Evolutionary conservation across 192 early-diverging fungal genomes (phyloP), one percentile per base, ranked within the genome.

Genomic region (Entomortierella beljakovae): DNA sequence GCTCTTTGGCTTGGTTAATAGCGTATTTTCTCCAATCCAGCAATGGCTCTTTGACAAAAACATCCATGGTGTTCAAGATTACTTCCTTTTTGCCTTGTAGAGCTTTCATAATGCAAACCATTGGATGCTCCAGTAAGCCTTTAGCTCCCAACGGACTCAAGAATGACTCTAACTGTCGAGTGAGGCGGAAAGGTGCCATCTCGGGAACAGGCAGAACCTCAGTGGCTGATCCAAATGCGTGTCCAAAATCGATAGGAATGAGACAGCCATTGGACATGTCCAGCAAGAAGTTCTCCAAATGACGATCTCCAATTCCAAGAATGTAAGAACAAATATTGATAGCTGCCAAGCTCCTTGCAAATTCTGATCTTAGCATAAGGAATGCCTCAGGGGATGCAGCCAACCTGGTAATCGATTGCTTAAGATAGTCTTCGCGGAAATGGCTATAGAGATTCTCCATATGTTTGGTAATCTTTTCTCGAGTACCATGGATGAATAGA

Each of bases 31-130:
- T 81, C 93, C 93, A 94, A 57, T 94, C 92, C 58, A 94, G 72
- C n/a, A 94, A 67, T 2, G 93, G 93, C 53, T 94, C 93, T 61
- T 94, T 93, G 33, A 92, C 86, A 74, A 94, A 94, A 20, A 94
- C 88, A 69, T 93, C 88, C 84, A 94, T 88, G 0, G 88, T 89
- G 60, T 94, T 94, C 59, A 94, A 28, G 10, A 94, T 72, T 1
- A 88, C 80, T 7, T 92, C 89, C 57, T 88, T 89, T 28, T 83
- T 82, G 15, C 81, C 71, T 53, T 87, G 87, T 29, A 94, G 67
- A 0, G 88, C 92, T 64, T 85, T 68, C 70, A 94, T 59, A 6
- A 89, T 83, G 71, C 89, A 84, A 33, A 90, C 84, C 93, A 94
- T 94, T 1, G 91, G 84, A 48, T 84, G 71, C 57, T 89, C 84